Percentiles rank a stretch among this genome's conserved stretches.
Conservation (phyloP, 2,329 filamentous ascomycete species). For the Aspergillus pseudoterreus region DNA sequence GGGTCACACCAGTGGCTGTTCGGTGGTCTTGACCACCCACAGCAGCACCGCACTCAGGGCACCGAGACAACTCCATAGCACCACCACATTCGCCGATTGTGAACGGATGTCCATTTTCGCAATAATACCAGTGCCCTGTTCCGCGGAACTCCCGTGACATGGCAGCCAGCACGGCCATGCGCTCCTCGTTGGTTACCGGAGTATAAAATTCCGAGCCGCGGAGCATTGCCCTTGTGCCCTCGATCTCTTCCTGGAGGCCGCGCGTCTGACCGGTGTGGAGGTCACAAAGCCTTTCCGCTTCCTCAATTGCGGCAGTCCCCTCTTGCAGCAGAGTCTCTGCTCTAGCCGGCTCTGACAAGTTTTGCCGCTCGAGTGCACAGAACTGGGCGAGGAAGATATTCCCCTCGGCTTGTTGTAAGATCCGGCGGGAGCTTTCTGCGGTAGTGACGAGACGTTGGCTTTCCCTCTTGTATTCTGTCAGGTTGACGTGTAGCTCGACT, state of each 20-base stretch:
- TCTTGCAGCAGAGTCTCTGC: slow-evolving; percentile 9
- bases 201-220: slow-evolving; percentile 47
- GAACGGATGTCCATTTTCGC: slow-evolving; percentile 46
- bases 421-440: slow-evolving; percentile 22
- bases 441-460: slow-evolving; percentile 39
- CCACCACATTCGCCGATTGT: slow-evolving; percentile 64
- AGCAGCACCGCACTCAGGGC: slow-evolving; percentile 58
- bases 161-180: slow-evolving; percentile 48
- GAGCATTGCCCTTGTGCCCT: slow-evolving; percentile 47
- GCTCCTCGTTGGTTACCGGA: slow-evolving; percentile 50
- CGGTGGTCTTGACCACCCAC: slow-evolving; percentile 56
- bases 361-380: slow-evolving; percentile 39
- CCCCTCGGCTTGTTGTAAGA: slow-evolving; percentile 44
- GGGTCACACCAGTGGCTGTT: slow-evolving; percentile 50
- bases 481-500: slow-evolving; percentile 1
- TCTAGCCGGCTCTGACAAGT: not conserved
- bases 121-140: slow-evolving; percentile 50
- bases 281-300: not conserved
- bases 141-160: slow-evolving; percentile 51
- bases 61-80: slow-evolving; percentile 59
- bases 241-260: slow-evolving; percentile 44
- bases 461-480: slow-evolving; percentile 30
- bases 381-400: slow-evolving; percentile 50
- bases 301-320: slow-evolving; percentile 1
- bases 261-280: slow-evolving; percentile 20